Evolutionary conservation across 768 basidiomycete species (phyloP), one percentile per base, ranked within the genome.

Genomic region (Boletus vinaceobasis): DNA sequence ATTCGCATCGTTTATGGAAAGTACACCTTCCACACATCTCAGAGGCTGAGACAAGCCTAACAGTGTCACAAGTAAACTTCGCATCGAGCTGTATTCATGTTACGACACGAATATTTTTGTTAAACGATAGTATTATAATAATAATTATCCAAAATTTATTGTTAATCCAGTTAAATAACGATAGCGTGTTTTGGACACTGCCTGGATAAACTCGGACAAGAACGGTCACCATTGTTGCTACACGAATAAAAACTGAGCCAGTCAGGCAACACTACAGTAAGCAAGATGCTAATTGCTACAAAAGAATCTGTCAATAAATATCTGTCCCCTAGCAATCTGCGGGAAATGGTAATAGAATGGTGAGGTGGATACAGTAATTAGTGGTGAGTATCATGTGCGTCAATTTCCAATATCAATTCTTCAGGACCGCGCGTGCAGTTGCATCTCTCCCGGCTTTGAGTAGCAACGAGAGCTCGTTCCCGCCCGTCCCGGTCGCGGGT

Each of bases 381-480:
- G 35, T 26, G 35, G 57, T 64, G 52, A 51, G 50, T 61, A 48
- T 42, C 15, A 8, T n/a, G 17, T 47, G 21, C 3, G 21, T 43
- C 14, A 19, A 7, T 29, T 52, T 33, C 4, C 5, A 17, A 53
- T 46, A 11, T 62, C 43, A 70, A 14, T 51, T 65, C 46, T 70
- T 79, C 54, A 89, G 60, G 56, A 83, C 69, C 10, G 88, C 75
- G 10, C 90, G 80, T 52, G 73, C 65, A 7, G 96, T 98, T 31
- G 93, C 90, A 62, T 97, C 95, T 54, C 96, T 81, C 13, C 90
- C 91, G 19, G 88, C 85, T 72, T 97, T 98, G 55, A 99, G 77
- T 44, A 97, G 82, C 11, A 81, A 71, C 13, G 91, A 83, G 21
- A 98, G 74, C 37, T 87, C 84, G 57, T 87, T 97, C 2, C 96